Base-by-base conservation (phyloP, 805 yeast species). In the Candida sithepensis region DNA sequence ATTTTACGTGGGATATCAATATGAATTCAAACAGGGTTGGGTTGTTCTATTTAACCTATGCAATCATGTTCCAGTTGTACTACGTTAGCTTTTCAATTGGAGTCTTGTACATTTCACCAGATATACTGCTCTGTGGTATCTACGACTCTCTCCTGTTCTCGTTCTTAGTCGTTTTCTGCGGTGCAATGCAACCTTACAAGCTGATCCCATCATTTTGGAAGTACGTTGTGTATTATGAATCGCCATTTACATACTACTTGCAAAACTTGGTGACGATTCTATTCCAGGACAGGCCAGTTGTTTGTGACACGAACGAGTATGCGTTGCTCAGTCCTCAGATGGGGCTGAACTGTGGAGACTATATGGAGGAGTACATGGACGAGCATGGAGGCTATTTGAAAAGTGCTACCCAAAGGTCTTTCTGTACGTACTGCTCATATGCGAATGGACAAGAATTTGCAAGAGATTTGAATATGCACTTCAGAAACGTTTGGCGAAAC, bases 321-420 rank as follows among this genome's bases (percentile, higher is more conserved):
- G 61, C 60, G 14, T 48, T 58, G 10, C 58, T 75, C 57, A 67
- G 64, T 40, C 77, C 79, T 16, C 77, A 75, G 37, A 30, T 48
- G 22, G 82, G 81, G 23, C 66, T 70, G 58, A 75, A 79, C 2
- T 81, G 86, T 65, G 74, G 70, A 16, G 60, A 64, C 19, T 81
- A 64, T 63, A 61, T 78, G 61, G 47, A 51, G 2, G 49, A 54
- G 5, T 72, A 66, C 56, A 59, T 75, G 22, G 48, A 55, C 2
- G 45, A 52, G 32, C 63, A 68, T 23, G 72, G 73, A 36, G 85
- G 85, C 22, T 79, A 79, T 59, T 50, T 81, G 24, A 39, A 43
- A n/a, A 60, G 73, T 48, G 63, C 71, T 7, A 45, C 52, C 38
- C 50, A 57, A 12, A 39, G 46, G 2, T 7, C 41, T 2, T 40